These are phyloP conservation scores for Skeletonema marinoi DNA, from an alignment of 108 stramenopile species.

Conservation along the genomic window DNA sequence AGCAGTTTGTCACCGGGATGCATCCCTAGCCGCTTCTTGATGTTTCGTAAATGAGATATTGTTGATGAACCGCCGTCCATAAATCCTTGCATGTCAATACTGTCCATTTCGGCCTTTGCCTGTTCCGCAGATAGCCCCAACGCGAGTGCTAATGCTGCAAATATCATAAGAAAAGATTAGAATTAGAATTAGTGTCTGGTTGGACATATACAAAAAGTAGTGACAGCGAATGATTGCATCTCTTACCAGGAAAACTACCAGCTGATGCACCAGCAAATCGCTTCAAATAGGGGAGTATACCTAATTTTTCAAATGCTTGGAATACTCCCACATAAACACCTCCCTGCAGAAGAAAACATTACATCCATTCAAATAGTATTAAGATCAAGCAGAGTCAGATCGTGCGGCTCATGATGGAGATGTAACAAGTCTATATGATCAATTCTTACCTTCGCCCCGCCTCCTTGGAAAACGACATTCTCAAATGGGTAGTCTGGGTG, in stretches of 20 bases:
- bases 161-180: not conserved
- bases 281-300: not conserved
- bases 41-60: not conserved
- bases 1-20: not conserved
- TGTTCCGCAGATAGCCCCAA: not conserved
- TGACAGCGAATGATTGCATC: not conserved
- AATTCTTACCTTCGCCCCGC: slow-evolving; percentile 2
- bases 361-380: not conserved
- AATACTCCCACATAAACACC: not conserved
- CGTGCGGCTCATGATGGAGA: not conserved
- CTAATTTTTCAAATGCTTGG: not conserved
- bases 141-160: not conserved
- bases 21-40: not conserved
- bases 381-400: not conserved
- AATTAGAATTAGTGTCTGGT: not conserved
- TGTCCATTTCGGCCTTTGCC: not conserved
- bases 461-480: slow-evolving; percentile 19
- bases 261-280: not conserved
- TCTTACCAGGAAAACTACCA: not conserved
- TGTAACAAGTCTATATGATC: not conserved
- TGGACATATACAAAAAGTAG: not conserved
- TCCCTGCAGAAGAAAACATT: not conserved
- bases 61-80: not conserved
- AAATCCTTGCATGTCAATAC: not conserved
- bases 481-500: slow-evolving; percentile 18